Percentiles rank a stretch among this genome's conserved stretches.
phyloP scores from a whole-genome alignment of 1,284 basidiomycete genomes.

The Psilocybe mexicana region DNA sequence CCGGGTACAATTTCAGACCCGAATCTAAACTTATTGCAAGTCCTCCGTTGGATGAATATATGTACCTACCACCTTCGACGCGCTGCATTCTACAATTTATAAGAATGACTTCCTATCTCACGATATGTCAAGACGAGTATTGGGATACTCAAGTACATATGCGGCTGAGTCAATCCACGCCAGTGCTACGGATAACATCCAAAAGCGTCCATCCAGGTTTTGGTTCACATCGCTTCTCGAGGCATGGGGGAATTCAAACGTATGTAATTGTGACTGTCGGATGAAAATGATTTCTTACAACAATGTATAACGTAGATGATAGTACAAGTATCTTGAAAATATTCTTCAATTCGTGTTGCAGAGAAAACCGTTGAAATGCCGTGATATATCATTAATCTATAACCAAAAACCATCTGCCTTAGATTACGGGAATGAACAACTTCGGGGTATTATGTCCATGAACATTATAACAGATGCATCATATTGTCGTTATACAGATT shows the following conservation, averaged over 20 bases:
- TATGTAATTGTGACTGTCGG: too few species aligned
- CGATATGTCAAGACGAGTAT: neutral
- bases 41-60: neutral
- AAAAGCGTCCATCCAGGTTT: neutral
- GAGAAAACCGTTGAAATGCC: neutral
- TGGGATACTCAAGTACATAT: neutral
- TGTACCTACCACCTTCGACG: neutral
- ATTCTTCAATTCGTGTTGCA: too few species aligned
- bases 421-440: neutral
- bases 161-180: neutral
- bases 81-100: neutral
- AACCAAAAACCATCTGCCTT: neutral
- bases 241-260: too few species aligned
- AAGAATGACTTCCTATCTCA: neutral
- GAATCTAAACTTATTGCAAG: neutral
- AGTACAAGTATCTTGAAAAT: neutral
- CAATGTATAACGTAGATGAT: too few species aligned
- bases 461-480: neutral
- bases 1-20: neutral
- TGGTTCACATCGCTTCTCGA: neutral
- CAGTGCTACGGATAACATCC: neutral
- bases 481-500: slow-evolving; percentile 20
- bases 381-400: neutral
- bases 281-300: neutral
- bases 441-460: neutral